Percentiles rank a stretch among this genome's conserved stretches.
Conservation (phyloP, 2,329 filamentous ascomycete species). For the Botrytis galanthina region DNA sequence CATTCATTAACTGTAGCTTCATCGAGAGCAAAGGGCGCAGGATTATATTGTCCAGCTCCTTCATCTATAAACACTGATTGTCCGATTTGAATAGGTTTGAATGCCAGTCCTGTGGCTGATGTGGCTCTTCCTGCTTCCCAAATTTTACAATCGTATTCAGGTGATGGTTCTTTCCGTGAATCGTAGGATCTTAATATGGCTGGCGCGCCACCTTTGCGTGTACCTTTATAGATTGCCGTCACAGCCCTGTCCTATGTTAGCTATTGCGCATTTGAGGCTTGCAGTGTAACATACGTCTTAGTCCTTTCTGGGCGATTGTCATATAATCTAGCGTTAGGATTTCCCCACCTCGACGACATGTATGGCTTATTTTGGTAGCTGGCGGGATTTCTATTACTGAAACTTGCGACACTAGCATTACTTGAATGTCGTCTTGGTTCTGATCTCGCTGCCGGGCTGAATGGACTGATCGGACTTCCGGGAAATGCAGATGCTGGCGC, state of each 20-base stretch:
- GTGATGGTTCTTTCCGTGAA: conserved; percentile 83
- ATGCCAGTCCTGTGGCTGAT: conserved; percentile 83
- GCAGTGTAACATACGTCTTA: conserved; percentile 71
- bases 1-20: conserved; percentile 92
- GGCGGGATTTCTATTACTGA: conserved; percentile 64
- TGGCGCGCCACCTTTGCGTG: conserved; percentile 63
- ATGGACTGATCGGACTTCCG: conserved; percentile 44
- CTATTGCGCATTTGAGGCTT: background rate
- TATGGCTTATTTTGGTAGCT: conserved; percentile 56
- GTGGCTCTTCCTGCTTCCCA: conserved; percentile 98
- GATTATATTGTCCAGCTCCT: conserved; percentile 88
- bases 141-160: conserved; percentile 90
- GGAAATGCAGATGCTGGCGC: conserved; percentile 21
- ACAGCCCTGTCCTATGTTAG: conserved; percentile 64
- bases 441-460: conserved; percentile 36
- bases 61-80: conserved; percentile 95
- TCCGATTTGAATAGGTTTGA: conserved; percentile 92
- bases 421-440: conserved; percentile 61
- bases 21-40: conserved; percentile 78
- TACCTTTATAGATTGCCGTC: conserved; percentile 87
- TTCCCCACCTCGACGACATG: conserved; percentile 61
- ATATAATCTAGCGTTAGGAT: conserved; percentile 84
- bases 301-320: conserved; percentile 81
- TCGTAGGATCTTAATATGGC: conserved; percentile 89
- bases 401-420: conserved; percentile 79